A percentile compares a stretch with the other conserved stretches of the same genome.
phyloP scores from a whole-genome alignment of 2,329 filamentous ascomycete species.

The Pyrenophora tritici-repentis region DNA sequence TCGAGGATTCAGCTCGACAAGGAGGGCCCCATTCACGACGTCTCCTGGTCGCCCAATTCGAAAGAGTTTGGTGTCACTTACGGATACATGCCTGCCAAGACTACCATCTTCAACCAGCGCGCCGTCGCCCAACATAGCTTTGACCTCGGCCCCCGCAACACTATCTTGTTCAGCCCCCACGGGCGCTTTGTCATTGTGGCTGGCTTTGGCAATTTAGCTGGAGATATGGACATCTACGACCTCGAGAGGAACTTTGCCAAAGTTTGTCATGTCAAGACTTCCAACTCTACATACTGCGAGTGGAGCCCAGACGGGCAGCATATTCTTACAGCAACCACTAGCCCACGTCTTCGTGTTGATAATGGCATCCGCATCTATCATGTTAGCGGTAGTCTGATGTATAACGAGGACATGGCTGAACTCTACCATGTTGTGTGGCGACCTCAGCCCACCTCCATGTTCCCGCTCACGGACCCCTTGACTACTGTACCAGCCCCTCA shows the following conservation, averaged over 20 bases:
- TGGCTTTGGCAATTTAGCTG: constrained; percentile 95
- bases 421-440: constrained; percentile 88
- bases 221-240: constrained; percentile 97
- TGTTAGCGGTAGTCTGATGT: constrained; percentile 85
- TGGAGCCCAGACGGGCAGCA: constrained; percentile 97
- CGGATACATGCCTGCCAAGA: constrained; percentile 98
- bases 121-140: constrained; percentile 84
- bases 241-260: constrained; percentile 92
- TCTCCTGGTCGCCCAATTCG: constrained; percentile 97
- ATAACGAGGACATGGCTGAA: constrained; percentile 93
- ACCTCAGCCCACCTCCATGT: constrained; percentile 67
- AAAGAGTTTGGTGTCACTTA: constrained; percentile 98
- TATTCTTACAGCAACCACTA: constrained; percentile 97
- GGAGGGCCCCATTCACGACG: constrained; percentile 96
- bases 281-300: constrained; percentile 93
- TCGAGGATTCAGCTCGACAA: constrained; percentile 92
- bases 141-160: constrained; percentile 86
- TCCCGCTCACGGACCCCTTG: constrained; percentile 72
- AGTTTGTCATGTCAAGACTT: constrained; percentile 90
- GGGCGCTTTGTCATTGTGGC: constrained; percentile 92
- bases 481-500: constrained; percentile 77
- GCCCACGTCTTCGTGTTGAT: constrained; percentile 90
- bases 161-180: constrained; percentile 90
- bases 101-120: constrained; percentile 93
- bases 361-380: constrained; percentile 97